Percentiles rank a stretch among this genome's conserved stretches.
These are phyloP conservation scores for Phytomonas serpens DNA, from an alignment of 208 protist genomes.

Conservation along the genomic window DNA sequence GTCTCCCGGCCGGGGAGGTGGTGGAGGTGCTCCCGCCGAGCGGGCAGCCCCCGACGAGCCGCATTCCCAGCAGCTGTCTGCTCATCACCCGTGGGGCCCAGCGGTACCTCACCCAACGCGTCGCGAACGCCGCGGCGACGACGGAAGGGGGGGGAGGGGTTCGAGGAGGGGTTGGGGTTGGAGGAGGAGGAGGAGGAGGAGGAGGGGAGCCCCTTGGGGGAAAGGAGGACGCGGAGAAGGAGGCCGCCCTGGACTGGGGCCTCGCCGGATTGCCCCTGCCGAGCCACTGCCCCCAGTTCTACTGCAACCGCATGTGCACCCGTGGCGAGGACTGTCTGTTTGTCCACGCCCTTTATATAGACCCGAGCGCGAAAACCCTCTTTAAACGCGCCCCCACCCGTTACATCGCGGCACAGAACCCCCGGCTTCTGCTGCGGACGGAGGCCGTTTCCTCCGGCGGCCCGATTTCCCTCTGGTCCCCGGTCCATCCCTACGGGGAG, in stretches of 20 bases:
- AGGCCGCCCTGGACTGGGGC: too few relatives aligned
- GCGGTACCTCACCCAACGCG: background rate
- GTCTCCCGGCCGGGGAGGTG: conserved; percentile 35
- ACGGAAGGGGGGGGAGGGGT: too few relatives aligned
- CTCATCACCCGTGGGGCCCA: conserved; percentile 38
- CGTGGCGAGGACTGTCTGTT: conserved; percentile 69
- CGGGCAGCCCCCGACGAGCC: conserved; percentile 34
- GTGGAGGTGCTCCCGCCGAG: conserved; percentile 61
- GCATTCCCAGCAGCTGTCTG: conserved; percentile 39
- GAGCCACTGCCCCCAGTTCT: conserved; percentile 77
- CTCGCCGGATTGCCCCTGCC: too few relatives aligned
- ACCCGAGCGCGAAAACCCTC: conserved; percentile 50
- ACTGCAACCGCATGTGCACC: conserved; percentile 82
- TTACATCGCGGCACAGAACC: background rate
- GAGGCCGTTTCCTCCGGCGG: background rate
- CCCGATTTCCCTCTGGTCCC: background rate
- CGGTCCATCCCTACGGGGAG: background rate
- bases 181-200: too few relatives aligned
- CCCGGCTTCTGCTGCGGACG: background rate
- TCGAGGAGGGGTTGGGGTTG: too few relatives aligned
- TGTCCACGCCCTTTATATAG: conserved; percentile 68
- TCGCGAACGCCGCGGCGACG: background rate
- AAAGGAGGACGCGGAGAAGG: too few relatives aligned
- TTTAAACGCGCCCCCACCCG: conserved; percentile 52
- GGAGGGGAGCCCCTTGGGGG: too few relatives aligned